phyloP scores from a whole-genome alignment of 176 grass and related monocot species.

The Tuctoria greenei region DNA sequence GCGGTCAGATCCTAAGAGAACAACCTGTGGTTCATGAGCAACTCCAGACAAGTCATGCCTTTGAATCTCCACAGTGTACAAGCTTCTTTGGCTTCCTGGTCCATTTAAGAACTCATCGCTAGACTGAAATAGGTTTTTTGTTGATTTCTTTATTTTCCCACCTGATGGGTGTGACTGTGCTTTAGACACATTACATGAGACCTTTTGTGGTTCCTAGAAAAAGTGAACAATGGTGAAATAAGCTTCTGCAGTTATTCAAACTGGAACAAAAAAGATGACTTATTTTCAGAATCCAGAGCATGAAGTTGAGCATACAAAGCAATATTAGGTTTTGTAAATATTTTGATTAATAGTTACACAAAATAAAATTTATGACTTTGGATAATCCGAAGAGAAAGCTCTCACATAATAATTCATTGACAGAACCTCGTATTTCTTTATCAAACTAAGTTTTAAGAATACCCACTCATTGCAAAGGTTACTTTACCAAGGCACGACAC shows the following conservation, averaged over 20 bases:
- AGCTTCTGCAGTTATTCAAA: conserved; percentile 21
- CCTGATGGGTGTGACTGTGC: conserved; percentile 52
- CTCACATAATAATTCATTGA: background rate
- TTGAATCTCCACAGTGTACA: conserved; percentile 23
- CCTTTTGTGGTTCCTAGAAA: conserved; percentile 60
- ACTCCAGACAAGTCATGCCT: conserved; percentile 35
- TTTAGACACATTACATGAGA: conserved; percentile 30
- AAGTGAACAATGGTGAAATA: conserved; percentile 26
- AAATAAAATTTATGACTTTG: background rate
- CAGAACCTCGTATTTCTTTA: background rate
- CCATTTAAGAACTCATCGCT: conserved; percentile 34
- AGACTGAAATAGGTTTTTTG: conserved; percentile 28
- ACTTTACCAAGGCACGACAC: conserved; percentile 25
- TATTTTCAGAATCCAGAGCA: conserved; percentile 18
- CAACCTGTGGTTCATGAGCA: conserved; percentile 59
- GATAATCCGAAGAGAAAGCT: background rate
- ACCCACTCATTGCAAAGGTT: background rate
- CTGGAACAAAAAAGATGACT: conserved; percentile 24
- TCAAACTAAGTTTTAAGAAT: conserved; percentile 4
- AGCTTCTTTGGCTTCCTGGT: conserved; percentile 32
- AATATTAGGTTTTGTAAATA: background rate
- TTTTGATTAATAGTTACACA: background rate
- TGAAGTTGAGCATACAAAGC: background rate
- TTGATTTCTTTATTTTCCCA: conserved; percentile 91
- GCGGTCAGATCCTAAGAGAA: conserved; percentile 83